Conservation (phyloP, 805 yeast species). For the Cyberlindnera misumaiensis region DNA sequence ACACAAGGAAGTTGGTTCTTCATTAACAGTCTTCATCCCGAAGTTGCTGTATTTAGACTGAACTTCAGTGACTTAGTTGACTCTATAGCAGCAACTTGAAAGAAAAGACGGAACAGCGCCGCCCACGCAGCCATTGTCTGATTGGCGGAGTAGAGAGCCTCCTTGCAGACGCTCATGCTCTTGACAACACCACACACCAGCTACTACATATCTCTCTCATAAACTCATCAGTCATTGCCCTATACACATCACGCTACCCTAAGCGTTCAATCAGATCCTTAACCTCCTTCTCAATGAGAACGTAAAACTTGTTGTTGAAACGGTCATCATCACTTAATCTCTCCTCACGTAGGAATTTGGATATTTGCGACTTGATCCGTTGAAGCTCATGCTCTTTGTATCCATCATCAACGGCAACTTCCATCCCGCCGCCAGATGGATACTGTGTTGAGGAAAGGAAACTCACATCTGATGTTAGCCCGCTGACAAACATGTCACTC, state of each 20-base stretch:
- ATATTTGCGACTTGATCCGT: constrained; percentile 23
- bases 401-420: constrained; percentile 17
- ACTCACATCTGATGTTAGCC: constrained; percentile 19
- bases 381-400: constrained; percentile 24
- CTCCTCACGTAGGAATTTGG: constrained; percentile 23
- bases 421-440: constrained; percentile 1
- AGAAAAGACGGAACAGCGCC: too few relatives aligned
- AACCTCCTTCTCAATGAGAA: constrained; percentile 22
- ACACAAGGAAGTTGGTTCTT: too few relatives aligned
- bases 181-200: too few relatives aligned
- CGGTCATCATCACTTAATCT: constrained; percentile 24
- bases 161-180: too few relatives aligned
- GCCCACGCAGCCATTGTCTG: too few relatives aligned
- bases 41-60: too few relatives aligned
- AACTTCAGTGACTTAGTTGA: too few relatives aligned
- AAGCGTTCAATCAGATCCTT: constrained; percentile 21
- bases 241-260: too few relatives aligned
- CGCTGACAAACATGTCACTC: constrained; percentile 24
- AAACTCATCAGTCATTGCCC: not conserved
- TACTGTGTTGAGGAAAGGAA: not conserved
- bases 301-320: constrained; percentile 23
- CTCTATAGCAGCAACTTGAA: too few relatives aligned
- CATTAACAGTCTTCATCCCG: too few relatives aligned
- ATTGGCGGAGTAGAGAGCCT: too few relatives aligned
- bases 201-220: not conserved